These are phyloP conservation scores for Teunomyces cretensis DNA, from an alignment of 805 yeast species.

Conservation along the genomic window DNA sequence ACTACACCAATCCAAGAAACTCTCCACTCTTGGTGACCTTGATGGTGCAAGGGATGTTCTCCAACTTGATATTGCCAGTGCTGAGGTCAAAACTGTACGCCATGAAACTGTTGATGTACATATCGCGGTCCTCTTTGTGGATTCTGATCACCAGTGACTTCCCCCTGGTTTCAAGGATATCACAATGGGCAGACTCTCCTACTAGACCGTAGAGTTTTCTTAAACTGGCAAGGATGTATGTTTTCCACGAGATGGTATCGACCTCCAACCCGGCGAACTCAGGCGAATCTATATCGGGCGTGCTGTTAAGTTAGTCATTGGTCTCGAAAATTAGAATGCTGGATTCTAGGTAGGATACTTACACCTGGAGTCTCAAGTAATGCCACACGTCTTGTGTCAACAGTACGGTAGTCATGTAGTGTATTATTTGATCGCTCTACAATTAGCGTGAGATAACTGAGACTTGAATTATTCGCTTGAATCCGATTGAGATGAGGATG, in stretches of 20 bases:
- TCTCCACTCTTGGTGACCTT: conserved; percentile 16
- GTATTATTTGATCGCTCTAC: neutral
- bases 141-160: conserved; percentile 23
- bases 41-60: conserved; percentile 1
- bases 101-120: conserved; percentile 30
- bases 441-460: neutral
- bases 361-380: conserved; percentile 15
- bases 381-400: conserved; percentile 11
- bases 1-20: conserved; percentile 19
- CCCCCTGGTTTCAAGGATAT: conserved; percentile 11
- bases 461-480: neutral
- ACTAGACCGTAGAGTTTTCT: conserved; percentile 16
- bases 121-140: conserved; percentile 26
- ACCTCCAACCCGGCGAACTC: conserved; percentile 7
- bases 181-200: conserved; percentile 18
- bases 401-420: neutral
- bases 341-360: conserved; percentile 5
- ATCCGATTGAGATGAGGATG: neutral
- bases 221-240: conserved; percentile 12
- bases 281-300: conserved; percentile 5
- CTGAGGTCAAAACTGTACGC: conserved; percentile 30
- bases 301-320: conserved; percentile 6
- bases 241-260: conserved; percentile 19
- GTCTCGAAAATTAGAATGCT: too few relatives aligned
- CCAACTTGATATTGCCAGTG: conserved; percentile 3